Evolutionary conservation across 768 basidiomycete species (phyloP).

Genomic region (Lyophyllum semitale): DNA sequence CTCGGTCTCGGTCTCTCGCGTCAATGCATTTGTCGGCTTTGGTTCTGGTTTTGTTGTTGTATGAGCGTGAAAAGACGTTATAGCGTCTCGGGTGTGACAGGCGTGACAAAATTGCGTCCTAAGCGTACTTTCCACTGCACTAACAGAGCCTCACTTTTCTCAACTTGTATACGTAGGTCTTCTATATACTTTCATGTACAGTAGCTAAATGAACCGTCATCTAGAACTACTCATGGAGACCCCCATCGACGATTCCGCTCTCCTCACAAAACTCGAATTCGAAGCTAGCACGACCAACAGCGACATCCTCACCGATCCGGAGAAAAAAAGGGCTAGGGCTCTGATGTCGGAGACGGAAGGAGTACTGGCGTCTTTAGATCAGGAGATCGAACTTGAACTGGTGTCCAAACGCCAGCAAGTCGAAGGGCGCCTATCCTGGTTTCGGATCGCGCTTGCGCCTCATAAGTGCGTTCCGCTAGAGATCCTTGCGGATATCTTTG

Average conservation of each 20-base stretch:
- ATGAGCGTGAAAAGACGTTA: too few species aligned
- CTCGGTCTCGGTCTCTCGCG: too few species aligned
- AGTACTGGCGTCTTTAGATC: neutral
- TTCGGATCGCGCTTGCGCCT: neutral
- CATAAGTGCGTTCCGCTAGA: neutral
- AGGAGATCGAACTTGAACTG: neutral
- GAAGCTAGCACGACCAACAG: neutral
- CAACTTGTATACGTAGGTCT: too few species aligned
- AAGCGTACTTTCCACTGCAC: too few species aligned
- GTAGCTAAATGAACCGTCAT: too few species aligned
- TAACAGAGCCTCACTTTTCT: too few species aligned
- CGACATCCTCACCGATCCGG: neutral
- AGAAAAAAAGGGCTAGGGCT: neutral
- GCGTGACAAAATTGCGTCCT: too few species aligned
- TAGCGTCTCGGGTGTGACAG: too few species aligned
- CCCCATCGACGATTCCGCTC: neutral
- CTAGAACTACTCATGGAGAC: too few species aligned
- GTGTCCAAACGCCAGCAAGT: neutral
- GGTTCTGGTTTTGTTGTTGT: too few species aligned
- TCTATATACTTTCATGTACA: too few species aligned
- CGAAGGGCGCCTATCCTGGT: neutral
- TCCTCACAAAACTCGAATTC: neutral
- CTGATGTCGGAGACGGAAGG: neutral
- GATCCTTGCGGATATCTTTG: conserved; percentile 2
- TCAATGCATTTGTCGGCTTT: too few species aligned